Evolutionary conservation across 352 stramenopile species (phyloP).

Genomic region (Lagenidium giganteum): DNA sequence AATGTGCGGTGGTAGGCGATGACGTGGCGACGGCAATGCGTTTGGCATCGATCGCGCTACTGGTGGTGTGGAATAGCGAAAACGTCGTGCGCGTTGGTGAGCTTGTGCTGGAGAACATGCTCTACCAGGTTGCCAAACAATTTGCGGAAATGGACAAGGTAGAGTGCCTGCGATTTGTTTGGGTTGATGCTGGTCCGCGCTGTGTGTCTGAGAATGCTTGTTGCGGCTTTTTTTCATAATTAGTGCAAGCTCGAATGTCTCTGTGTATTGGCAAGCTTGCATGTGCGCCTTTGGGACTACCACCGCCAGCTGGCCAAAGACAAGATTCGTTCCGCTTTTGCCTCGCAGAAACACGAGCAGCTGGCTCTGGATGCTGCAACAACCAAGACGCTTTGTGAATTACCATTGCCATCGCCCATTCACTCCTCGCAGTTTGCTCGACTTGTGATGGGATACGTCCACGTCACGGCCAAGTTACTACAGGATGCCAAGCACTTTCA

Average conservation of each 20-base stretch:
- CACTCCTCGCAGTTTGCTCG: conserved; percentile 1
- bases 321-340: no score
- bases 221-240: no score
- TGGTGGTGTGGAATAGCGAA: conserved; percentile 39
- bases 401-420: conserved; percentile 9
- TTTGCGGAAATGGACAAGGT: conserved; percentile 47
- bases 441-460: conserved; percentile 19
- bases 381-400: no score
- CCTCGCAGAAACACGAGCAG: no score
- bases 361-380: no score
- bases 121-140: conserved; percentile 80
- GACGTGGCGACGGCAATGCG: conserved; percentile 38
- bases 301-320: conserved; percentile 24
- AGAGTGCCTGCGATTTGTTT: no score
- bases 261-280: conserved; percentile 37
- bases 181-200: no score
- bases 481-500: no score
- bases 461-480: conserved; percentile 34
- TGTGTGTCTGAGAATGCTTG: conserved; percentile 12
- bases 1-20: conserved; percentile 10
- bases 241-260: conserved; percentile 11
- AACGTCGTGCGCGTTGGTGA: conserved; percentile 39
- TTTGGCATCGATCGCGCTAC: conserved; percentile 46
- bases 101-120: conserved; percentile 68
- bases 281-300: conserved; percentile 45